Percentiles rank a stretch among this genome's conserved stretches.
Evolutionary conservation across 768 basidiomycete genomes (phyloP).

Genomic region (Boletus pseudo-olivaceus): DNA sequence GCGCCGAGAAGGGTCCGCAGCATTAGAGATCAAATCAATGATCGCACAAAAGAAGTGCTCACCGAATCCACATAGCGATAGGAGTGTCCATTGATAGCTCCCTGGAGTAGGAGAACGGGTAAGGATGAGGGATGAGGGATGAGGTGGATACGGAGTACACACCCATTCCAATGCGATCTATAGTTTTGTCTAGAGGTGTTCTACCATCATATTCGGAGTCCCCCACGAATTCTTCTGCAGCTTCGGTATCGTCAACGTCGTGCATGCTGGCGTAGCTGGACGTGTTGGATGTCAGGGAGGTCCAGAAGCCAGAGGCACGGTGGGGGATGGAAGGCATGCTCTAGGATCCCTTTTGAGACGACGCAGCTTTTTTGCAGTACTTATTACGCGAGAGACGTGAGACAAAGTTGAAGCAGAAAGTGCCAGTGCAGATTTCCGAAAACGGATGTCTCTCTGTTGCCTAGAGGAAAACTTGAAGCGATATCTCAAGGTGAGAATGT

Average conservation of each 20-base stretch:
- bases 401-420: neutral
- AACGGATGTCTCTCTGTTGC: neutral
- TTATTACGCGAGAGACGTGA: constrained; percentile 14
- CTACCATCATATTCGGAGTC: constrained; percentile 38
- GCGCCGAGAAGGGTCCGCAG: neutral
- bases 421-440: neutral
- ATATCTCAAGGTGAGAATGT: neutral
- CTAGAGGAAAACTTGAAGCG: neutral
- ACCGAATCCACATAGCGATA: constrained; percentile 89
- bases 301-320: constrained; percentile 50
- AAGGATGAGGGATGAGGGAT: neutral
- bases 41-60: constrained; percentile 29
- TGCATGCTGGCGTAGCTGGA: constrained; percentile 41
- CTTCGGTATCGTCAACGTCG: constrained; percentile 31
- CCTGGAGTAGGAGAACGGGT: constrained; percentile 32
- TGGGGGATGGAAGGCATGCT: constrained; percentile 42
- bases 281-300: constrained; percentile 26
- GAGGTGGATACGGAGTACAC: constrained; percentile 10
- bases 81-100: constrained; percentile 76
- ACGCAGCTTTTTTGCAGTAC: neutral
- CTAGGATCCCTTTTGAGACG: no score
- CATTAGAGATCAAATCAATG: neutral
- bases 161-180: constrained; percentile 91
- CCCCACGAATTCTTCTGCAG: constrained; percentile 21
- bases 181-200: constrained; percentile 76